A percentile compares a stretch with the other conserved stretches of the same genome.
Evolutionary conservation across 1,139 yeast genomes (phyloP).

Genomic region (Taphrina confusa): DNA sequence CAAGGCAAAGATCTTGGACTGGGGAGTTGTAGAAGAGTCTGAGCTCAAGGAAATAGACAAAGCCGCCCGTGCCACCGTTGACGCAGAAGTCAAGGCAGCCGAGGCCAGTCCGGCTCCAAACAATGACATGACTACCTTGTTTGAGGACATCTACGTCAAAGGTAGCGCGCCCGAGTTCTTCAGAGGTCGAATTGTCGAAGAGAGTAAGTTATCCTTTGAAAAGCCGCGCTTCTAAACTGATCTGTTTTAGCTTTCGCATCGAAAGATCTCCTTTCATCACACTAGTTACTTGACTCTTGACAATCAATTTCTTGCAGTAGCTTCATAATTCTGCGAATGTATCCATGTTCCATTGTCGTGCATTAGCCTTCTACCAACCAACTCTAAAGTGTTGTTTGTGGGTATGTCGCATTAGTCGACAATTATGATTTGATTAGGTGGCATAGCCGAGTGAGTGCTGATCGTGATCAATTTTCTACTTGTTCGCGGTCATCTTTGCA

Average conservation of each 20-base stretch:
- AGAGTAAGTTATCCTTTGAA: slow-evolving; percentile 44
- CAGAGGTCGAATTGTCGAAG: slow-evolving; percentile 96
- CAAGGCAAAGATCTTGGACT: slow-evolving; percentile 79
- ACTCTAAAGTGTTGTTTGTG: too few species aligned
- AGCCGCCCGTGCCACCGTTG: slow-evolving; percentile 92
- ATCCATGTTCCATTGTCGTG: too few species aligned
- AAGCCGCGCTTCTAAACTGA: neutral
- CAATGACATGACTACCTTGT: slow-evolving; percentile 88
- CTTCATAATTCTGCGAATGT: too few species aligned
- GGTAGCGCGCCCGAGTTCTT: slow-evolving; percentile 89
- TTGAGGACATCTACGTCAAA: slow-evolving; percentile 94
- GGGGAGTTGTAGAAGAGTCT: slow-evolving; percentile 84
- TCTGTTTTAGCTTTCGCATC: slow-evolving; percentile 7
- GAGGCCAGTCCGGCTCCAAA: slow-evolving; percentile 94
- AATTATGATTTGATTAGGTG: too few species aligned
- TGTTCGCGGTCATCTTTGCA: too few species aligned
- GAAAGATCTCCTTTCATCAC: slow-evolving; percentile 17
- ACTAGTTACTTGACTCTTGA: too few species aligned
- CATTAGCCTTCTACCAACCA: too few species aligned
- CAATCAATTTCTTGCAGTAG: too few species aligned
- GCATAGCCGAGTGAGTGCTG: too few species aligned
- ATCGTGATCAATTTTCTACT: too few species aligned
- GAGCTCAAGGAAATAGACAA: slow-evolving; percentile 90
- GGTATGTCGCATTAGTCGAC: too few species aligned
- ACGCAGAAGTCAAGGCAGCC: slow-evolving; percentile 90